A percentile compares a stretch with the other conserved stretches of the same genome.
Evolutionary conservation across 2,329 filamentous ascomycete species (phyloP).

Genomic region (Ophiocordyceps camponoti-rufipedis): DNA sequence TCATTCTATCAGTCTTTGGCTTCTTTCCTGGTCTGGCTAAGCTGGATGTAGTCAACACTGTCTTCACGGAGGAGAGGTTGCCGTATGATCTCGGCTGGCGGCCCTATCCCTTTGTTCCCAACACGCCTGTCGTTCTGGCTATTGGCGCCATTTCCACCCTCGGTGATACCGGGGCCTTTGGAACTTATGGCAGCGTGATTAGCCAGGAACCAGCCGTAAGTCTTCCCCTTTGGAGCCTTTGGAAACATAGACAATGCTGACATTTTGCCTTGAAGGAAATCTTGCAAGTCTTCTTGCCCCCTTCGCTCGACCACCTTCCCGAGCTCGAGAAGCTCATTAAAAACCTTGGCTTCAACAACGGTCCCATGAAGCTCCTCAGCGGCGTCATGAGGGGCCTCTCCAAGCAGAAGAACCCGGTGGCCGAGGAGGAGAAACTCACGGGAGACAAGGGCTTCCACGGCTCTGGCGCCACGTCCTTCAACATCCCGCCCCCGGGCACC

Average conservation of each 20-base stretch:
- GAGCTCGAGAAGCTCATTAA: not conserved
- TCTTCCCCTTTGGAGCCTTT: not conserved
- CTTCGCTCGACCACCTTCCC: not conserved
- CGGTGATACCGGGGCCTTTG: slow-evolving; percentile 3
- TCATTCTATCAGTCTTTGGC: not conserved
- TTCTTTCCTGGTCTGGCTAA: not conserved
- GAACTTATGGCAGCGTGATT: not conserved
- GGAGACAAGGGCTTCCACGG: not conserved
- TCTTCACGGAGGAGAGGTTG: not conserved
- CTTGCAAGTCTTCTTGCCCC: not conserved
- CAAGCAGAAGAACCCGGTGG: not conserved
- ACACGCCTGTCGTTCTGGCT: not conserved
- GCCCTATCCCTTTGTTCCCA: not conserved
- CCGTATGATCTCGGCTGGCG: not conserved
- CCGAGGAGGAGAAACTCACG: not conserved
- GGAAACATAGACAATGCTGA: not conserved
- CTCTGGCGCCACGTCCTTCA: not conserved
- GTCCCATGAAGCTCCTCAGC: not conserved
- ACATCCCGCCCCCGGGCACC: too few relatives aligned
- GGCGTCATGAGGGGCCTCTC: not conserved
- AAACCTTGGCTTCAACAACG: not conserved
- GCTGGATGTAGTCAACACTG: not conserved
- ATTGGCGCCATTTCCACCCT: not conserved
- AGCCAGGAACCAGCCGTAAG: not conserved
- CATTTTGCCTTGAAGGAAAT: not conserved